These are phyloP conservation scores for Ogataea methanolica DNA, from an alignment of 805 yeast species.

Conservation along the genomic window DNA sequence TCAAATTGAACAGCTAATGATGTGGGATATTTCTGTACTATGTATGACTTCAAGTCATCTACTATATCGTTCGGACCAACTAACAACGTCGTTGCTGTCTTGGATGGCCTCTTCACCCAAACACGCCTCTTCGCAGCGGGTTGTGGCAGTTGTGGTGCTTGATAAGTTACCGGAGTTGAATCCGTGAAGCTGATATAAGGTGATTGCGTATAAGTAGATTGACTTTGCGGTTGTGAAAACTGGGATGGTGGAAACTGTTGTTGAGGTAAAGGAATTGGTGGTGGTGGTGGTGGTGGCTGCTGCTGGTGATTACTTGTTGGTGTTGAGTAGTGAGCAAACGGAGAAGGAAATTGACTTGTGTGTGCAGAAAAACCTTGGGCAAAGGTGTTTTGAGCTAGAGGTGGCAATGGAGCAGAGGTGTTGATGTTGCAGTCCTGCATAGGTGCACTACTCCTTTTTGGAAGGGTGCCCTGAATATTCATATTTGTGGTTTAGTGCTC, in stretches of 20 bases:
- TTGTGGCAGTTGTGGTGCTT: slow-evolving; percentile 10
- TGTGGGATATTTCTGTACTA: slow-evolving; percentile 63
- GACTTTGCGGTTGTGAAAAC: neutral
- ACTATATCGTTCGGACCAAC: slow-evolving; percentile 62
- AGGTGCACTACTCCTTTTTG: slow-evolving; percentile 3
- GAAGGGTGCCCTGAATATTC: slow-evolving; percentile 4
- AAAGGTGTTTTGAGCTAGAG: neutral
- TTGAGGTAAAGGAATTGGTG: neutral
- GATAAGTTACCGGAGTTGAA: slow-evolving; percentile 10
- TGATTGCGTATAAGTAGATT: neutral
- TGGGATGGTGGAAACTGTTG: neutral
- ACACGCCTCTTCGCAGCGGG: slow-evolving; percentile 35
- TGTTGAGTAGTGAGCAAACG: too few relatives aligned
- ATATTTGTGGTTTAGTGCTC: neutral
- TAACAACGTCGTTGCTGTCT: slow-evolving; percentile 65
- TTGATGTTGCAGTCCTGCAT: neutral
- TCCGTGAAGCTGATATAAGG: slow-evolving; percentile 16
- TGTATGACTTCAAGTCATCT: slow-evolving; percentile 73
- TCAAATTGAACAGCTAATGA: slow-evolving; percentile 57
- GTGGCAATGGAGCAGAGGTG: neutral
- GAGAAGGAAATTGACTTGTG: neutral
- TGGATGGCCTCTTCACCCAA: slow-evolving; percentile 49
- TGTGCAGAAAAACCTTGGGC: neutral
- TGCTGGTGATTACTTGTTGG: neutral
- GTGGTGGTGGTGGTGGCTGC: neutral